These are phyloP conservation scores for Hypoxylon cercidicola DNA, from an alignment of 495 filamentous ascomycete species.

Conservation along the genomic window DNA sequence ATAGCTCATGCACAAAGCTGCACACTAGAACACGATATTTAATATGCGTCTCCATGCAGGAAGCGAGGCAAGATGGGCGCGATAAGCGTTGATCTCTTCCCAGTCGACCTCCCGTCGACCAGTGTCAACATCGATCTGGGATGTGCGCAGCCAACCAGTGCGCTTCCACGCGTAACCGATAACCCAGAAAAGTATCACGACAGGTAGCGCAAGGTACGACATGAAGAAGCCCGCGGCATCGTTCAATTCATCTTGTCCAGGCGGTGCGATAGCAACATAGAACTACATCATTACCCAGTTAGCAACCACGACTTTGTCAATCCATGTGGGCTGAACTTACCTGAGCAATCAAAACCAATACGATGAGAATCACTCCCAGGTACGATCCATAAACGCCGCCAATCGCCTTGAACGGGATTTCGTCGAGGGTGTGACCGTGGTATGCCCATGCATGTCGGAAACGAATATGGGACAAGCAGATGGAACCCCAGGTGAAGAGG, in stretches of 20 bases:
- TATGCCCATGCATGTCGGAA: slow-evolving; percentile 72
- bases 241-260: slow-evolving; percentile 50
- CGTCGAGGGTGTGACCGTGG: slow-evolving; percentile 71
- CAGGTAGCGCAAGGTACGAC: slow-evolving; percentile 67
- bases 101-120: slow-evolving; percentile 68
- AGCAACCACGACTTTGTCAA: slow-evolving; percentile 1
- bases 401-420: slow-evolving; percentile 75
- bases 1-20: background rate
- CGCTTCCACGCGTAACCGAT: slow-evolving; percentile 70
- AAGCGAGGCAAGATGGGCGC: slow-evolving; percentile 54
- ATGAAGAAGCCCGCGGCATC: slow-evolving; percentile 69
- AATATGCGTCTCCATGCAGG: slow-evolving; percentile 62
- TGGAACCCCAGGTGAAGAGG: slow-evolving; percentile 67
- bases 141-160: slow-evolving; percentile 61
- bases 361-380: slow-evolving; percentile 68
- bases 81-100: slow-evolving; percentile 62
- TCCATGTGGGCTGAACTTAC: slow-evolving; percentile 45
- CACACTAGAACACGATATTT: slow-evolving; percentile 58
- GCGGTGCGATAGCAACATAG: slow-evolving; percentile 61
- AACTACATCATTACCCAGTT: slow-evolving; percentile 49
- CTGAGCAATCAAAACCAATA: slow-evolving; percentile 72
- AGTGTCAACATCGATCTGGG: slow-evolving; percentile 71
- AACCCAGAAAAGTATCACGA: slow-evolving; percentile 67
- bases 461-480: slow-evolving; percentile 66
- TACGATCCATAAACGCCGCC: slow-evolving; percentile 75